phyloP scores from a whole-genome alignment of 768 basidiomycete species.

The Boletus sp. region DNA sequence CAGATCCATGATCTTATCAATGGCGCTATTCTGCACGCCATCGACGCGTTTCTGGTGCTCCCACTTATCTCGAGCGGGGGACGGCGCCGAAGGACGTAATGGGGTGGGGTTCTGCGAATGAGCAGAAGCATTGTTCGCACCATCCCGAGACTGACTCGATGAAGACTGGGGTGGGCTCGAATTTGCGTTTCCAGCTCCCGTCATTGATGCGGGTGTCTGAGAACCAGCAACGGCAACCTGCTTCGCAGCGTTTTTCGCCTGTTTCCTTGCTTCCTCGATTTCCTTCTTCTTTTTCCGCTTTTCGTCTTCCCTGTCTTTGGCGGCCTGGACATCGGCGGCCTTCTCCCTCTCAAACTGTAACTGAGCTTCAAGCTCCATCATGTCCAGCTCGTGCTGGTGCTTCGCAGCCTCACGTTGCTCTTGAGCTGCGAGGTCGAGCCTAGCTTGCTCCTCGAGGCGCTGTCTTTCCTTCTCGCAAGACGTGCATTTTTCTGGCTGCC shows the following conservation, averaged over 20 bases:
- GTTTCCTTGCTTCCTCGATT: conserved; percentile 9
- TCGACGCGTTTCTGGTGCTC: conserved; percentile 42
- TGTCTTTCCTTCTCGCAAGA: conserved; percentile 46
- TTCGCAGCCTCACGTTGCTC: conserved; percentile 44
- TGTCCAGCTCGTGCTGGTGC: conserved; percentile 34
- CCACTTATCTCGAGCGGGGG: conserved; percentile 15
- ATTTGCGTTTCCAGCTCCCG: neutral
- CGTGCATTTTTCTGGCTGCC: conserved; percentile 36
- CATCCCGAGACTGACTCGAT: neutral
- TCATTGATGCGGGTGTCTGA: neutral
- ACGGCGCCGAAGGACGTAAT: conserved; percentile 6
- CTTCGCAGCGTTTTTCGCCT: conserved; percentile 4
- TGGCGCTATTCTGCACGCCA: conserved; percentile 46
- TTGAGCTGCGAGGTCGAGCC: conserved; percentile 41
- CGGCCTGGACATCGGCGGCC: conserved; percentile 3
- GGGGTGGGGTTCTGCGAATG: neutral
- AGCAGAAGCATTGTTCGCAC: neutral
- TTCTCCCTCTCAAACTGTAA: conserved; percentile 9
- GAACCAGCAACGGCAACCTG: neutral
- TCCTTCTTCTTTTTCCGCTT: conserved; percentile 9
- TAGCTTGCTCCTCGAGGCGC: conserved; percentile 38
- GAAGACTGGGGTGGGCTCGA: neutral
- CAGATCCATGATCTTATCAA: conserved; percentile 67
- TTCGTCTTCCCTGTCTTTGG: conserved; percentile 13
- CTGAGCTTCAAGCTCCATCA: conserved; percentile 10